A percentile compares a stretch with the other conserved stretches of the same genome.
phyloP scores from a whole-genome alignment of 805 yeast species.

The Sporopachydermia lactativora region DNA sequence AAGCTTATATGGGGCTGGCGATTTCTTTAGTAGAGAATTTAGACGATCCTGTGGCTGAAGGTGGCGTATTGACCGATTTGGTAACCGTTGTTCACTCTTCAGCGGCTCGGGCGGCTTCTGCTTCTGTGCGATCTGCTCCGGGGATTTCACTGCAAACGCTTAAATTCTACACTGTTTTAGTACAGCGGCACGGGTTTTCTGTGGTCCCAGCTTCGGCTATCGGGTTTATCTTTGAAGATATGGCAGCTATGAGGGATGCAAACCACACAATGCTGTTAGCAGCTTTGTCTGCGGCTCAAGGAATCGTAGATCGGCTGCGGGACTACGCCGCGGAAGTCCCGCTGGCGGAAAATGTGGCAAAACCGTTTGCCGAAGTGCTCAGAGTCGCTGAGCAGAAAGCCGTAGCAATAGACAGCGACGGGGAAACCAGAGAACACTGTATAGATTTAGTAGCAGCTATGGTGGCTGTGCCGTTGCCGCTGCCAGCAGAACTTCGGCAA shows the following conservation, averaged over 20 bases:
- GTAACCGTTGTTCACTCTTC: not conserved
- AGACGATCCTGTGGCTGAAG: not conserved
- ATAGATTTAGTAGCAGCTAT: not conserved
- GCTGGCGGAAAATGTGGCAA: not conserved
- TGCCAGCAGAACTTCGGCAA: not conserved
- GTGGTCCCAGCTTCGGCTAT: not conserved
- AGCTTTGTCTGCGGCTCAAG: not conserved
- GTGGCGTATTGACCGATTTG: not conserved
- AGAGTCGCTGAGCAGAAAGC: not conserved
- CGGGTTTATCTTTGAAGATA: not conserved
- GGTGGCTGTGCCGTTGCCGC: not conserved
- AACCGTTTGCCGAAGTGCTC: not conserved
- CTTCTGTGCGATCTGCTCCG: not conserved
- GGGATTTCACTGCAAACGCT: not conserved
- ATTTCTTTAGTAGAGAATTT: not conserved
- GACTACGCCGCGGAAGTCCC: not conserved
- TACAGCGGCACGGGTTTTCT: not conserved
- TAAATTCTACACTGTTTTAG: not conserved
- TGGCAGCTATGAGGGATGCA: not conserved
- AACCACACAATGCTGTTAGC: slow-evolving; percentile 1
- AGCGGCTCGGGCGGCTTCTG: not conserved
- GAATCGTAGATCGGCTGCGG: not conserved
- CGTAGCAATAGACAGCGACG: not conserved
- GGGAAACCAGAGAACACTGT: slow-evolving; percentile 1
- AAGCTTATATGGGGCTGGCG: not conserved